phyloP scores from a whole-genome alignment of 2,329 filamentous ascomycete species.

The Sphaerulina musiva region DNA sequence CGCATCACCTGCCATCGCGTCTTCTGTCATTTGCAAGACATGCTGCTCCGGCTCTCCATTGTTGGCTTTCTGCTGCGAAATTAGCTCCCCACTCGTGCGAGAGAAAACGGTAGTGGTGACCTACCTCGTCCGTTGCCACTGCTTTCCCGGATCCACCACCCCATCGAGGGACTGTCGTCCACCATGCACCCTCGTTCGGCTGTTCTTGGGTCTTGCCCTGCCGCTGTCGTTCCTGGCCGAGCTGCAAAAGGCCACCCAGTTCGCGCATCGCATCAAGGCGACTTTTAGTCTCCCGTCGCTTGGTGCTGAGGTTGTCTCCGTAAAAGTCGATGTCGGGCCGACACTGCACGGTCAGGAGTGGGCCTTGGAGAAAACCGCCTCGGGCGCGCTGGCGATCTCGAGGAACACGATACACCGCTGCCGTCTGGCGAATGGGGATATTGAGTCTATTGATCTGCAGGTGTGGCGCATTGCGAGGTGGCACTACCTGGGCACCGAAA shows the following conservation, averaged over 20 bases:
- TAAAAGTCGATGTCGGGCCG: slow-evolving; percentile 49
- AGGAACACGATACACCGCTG: slow-evolving; percentile 49
- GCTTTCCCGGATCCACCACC: slow-evolving; percentile 49
- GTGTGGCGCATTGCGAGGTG: slow-evolving; percentile 40
- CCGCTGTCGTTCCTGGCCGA: slow-evolving; percentile 55
- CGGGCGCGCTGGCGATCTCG: slow-evolving; percentile 48
- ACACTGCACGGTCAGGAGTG: slow-evolving; percentile 51
- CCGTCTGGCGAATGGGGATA: slow-evolving; percentile 52
- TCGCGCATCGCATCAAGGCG: slow-evolving; percentile 53
- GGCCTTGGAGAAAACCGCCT: slow-evolving; percentile 52
- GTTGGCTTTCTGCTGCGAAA: slow-evolving; percentile 35
- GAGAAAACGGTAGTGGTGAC: background rate
- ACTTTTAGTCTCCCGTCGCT: slow-evolving; percentile 24
- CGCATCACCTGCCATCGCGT: slow-evolving; percentile 10
- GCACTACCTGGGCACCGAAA: slow-evolving; percentile 50
- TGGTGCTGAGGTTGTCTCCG: slow-evolving; percentile 16
- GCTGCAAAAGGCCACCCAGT: slow-evolving; percentile 50
- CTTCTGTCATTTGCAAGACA: slow-evolving; percentile 17
- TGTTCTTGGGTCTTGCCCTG: slow-evolving; percentile 47
- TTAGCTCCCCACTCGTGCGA: slow-evolving; percentile 5
- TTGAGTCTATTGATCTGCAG: slow-evolving; percentile 42
- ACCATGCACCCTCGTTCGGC: slow-evolving; percentile 55
- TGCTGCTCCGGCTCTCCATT: slow-evolving; percentile 22
- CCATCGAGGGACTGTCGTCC: slow-evolving; percentile 51
- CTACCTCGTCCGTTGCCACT: slow-evolving; percentile 27